Conservation (phyloP, 2,329 filamentous ascomycete species). For the Ceratocystis harringtonii region DNA sequence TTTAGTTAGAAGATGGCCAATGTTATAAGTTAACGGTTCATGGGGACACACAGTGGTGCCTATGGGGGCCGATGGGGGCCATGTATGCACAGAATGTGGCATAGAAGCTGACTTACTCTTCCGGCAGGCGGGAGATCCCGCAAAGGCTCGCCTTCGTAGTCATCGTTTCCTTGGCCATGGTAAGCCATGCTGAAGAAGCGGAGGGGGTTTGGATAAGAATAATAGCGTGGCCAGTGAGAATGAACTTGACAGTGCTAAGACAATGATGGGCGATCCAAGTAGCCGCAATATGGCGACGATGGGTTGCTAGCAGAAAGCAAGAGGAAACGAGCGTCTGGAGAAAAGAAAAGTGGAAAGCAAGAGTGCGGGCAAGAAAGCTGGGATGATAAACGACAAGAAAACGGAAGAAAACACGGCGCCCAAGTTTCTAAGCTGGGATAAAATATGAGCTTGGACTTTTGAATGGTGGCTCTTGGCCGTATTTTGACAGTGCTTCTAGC, state of each 20-base stretch:
- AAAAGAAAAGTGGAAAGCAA: neutral
- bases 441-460: neutral
- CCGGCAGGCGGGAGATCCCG: conserved; percentile 49
- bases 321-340: neutral
- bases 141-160: conserved; percentile 48
- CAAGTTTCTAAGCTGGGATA: neutral
- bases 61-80: neutral
- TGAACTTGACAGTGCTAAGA: neutral
- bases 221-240: neutral
- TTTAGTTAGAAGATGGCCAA: neutral
- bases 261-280: neutral
- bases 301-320: neutral
- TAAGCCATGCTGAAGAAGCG: conserved; percentile 37
- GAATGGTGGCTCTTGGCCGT: neutral
- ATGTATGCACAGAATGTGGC: neutral
- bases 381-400: neutral
- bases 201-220: neutral
- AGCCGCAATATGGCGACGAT: neutral
- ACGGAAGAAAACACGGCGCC: neutral
- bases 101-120: conserved; percentile 36
- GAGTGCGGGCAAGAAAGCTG: neutral
- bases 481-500: neutral
- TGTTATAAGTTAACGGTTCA: too few relatives aligned
- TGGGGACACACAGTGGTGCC: neutral
- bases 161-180: conserved; percentile 40